phyloP scores from a whole-genome alignment of 2,329 filamentous ascomycete species.

The Hypoxylon sp. region DNA sequence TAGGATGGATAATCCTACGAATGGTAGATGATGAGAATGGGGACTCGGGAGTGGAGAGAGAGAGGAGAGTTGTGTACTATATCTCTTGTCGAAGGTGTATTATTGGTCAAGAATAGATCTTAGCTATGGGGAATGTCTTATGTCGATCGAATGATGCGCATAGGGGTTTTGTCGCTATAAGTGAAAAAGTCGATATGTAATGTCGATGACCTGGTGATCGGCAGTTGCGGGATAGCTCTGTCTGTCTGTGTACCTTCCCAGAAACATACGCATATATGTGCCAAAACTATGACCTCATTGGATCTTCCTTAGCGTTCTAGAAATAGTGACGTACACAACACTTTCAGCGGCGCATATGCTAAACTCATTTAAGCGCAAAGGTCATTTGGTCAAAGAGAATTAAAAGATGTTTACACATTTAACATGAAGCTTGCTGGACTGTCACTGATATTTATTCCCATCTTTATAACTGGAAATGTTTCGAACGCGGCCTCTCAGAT shows the following conservation, averaged over 20 bases:
- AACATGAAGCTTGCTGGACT: background rate
- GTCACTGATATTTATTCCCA: constrained; percentile 5
- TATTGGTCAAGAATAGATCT: constrained; percentile 19
- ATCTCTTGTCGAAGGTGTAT: constrained; percentile 17
- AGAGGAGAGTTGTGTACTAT: constrained; percentile 12
- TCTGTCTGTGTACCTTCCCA: constrained; percentile 8
- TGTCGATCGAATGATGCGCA: constrained; percentile 41
- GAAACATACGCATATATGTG: constrained; percentile 1
- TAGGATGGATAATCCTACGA: constrained; percentile 18
- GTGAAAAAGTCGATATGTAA: constrained; percentile 3
- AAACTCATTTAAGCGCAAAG: constrained; percentile 2
- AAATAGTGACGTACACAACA: constrained; percentile 35
- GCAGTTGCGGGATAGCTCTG: constrained; percentile 37
- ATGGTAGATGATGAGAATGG: constrained; percentile 21
- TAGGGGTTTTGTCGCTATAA: constrained; percentile 33
- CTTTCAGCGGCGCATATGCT: constrained; percentile 1
- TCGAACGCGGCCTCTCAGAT: constrained; percentile 28
- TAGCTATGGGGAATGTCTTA: constrained; percentile 13
- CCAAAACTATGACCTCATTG: constrained; percentile 42
- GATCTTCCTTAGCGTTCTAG: constrained; percentile 27
- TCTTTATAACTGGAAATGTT: constrained; percentile 9
- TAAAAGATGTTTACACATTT: background rate
- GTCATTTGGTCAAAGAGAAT: background rate
- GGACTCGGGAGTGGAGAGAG: constrained; percentile 23
- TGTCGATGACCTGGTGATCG: constrained; percentile 40